phyloP scores from a whole-genome alignment of 75 land plant genomes.

The Picea glauca region DNA sequence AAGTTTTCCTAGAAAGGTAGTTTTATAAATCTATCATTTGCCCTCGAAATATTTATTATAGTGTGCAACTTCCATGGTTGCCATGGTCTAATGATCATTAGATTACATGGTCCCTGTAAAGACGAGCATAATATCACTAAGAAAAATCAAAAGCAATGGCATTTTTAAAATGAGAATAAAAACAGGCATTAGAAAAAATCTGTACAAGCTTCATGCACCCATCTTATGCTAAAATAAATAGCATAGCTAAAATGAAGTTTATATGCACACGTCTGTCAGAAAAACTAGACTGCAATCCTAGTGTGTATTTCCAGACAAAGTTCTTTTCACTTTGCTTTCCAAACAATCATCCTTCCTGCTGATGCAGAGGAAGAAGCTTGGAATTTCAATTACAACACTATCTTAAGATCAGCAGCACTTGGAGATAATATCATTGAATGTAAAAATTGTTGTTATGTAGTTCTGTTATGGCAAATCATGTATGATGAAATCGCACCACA shows the following conservation, averaged over 20 bases:
- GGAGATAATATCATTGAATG: background rate
- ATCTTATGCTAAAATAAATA: no score
- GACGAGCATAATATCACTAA: background rate
- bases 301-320: background rate
- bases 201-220: no score
- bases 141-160: background rate
- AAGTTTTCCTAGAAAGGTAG: background rate
- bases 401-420: background rate
- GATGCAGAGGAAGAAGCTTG: background rate
- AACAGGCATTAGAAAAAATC: no score
- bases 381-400: background rate
- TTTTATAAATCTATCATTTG: background rate
- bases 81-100: background rate
- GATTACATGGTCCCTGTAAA: background rate
- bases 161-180: background rate
- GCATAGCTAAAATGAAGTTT: no score
- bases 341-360: background rate
- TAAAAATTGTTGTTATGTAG: background rate
- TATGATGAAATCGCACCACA: conserved; percentile 78
- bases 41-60: background rate
- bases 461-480: background rate
- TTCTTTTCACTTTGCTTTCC: background rate
- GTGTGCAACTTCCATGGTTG: background rate
- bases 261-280: no score
- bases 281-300: background rate